A percentile compares a stretch with the other conserved stretches of the same genome.
phyloP scores from a whole-genome alignment of 2,329 filamentous ascomycete species.

The Ascochyta rabiei region DNA sequence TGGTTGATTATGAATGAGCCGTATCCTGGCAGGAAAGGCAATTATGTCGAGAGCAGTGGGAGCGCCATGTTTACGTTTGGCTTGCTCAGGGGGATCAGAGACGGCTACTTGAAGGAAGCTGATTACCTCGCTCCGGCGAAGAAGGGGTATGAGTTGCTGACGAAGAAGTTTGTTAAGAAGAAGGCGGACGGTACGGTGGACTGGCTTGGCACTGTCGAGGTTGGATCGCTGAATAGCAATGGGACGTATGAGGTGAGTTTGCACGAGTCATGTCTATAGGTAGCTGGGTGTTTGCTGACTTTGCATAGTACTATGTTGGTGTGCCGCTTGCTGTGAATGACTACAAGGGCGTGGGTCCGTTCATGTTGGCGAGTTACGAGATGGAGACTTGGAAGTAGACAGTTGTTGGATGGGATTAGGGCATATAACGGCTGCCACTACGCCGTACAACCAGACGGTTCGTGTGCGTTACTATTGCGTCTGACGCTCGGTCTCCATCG shows the following conservation, averaged over 20 bases:
- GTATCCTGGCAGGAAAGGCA: slow-evolving; percentile 52
- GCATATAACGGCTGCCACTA: too few relatives aligned
- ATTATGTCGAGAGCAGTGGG: slow-evolving; percentile 65
- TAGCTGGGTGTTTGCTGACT: not conserved
- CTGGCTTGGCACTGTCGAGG: slow-evolving; percentile 57
- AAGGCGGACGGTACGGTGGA: slow-evolving; percentile 52
- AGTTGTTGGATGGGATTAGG: too few relatives aligned
- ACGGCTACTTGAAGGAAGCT: slow-evolving; percentile 21
- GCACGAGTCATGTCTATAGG: not conserved
- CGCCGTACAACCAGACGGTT: too few relatives aligned
- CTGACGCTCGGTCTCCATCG: too few relatives aligned
- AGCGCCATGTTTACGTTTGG: slow-evolving; percentile 54
- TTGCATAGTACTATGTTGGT: slow-evolving; percentile 41
- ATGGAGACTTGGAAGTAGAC: slow-evolving; percentile 6
- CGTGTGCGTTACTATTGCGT: too few relatives aligned
- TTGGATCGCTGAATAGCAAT: slow-evolving; percentile 55
- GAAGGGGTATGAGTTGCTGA: slow-evolving; percentile 50
- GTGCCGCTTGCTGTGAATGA: slow-evolving; percentile 39
- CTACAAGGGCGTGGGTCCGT: slow-evolving; percentile 41
- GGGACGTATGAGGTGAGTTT: slow-evolving; percentile 55
- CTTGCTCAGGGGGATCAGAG: slow-evolving; percentile 25
- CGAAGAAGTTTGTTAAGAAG: slow-evolving; percentile 51
- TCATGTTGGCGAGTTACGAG: slow-evolving; percentile 36
- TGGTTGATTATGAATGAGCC: slow-evolving; percentile 60
- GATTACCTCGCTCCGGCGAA: slow-evolving; percentile 45